Conservation (phyloP, 1,284 basidiomycete species). For the Fomitiporia mediterranea region DNA sequence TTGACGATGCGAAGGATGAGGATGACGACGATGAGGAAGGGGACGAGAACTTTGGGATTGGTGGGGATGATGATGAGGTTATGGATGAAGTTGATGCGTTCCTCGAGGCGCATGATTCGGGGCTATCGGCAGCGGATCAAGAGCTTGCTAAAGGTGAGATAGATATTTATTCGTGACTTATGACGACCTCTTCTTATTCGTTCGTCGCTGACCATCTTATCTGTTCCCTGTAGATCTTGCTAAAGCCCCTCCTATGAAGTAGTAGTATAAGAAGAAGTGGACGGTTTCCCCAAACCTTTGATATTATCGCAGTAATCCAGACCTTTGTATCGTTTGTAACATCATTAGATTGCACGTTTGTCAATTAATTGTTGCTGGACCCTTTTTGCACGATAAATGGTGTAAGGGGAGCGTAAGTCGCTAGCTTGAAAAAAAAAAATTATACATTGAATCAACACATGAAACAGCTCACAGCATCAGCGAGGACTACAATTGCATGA, state of each 20-base stretch:
- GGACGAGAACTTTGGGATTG: constrained; percentile 46
- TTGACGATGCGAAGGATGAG: constrained; percentile 85
- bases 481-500: too few relatives aligned
- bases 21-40: constrained; percentile 54
- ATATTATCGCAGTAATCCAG: too few relatives aligned
- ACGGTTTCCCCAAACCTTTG: background rate
- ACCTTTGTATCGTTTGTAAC: constrained; percentile 11
- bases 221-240: constrained; percentile 12
- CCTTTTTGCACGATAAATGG: too few relatives aligned
- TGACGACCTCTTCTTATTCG: background rate
- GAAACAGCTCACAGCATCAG: too few relatives aligned
- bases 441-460: too few relatives aligned
- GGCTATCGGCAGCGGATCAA: constrained; percentile 80
- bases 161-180: background rate
- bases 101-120: constrained; percentile 85
- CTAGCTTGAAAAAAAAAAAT: too few relatives aligned
- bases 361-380: background rate
- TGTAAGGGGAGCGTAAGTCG: too few relatives aligned
- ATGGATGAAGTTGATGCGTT: constrained; percentile 94
- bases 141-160: constrained; percentile 68
- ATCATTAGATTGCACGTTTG: constrained; percentile 5
- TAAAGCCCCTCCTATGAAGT: constrained; percentile 20
- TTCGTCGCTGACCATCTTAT: background rate
- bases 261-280: background rate
- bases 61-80: constrained; percentile 60